phyloP scores from a whole-genome alignment of 768 basidiomycete genomes.

The Candolleomyces aberdarensis region DNA sequence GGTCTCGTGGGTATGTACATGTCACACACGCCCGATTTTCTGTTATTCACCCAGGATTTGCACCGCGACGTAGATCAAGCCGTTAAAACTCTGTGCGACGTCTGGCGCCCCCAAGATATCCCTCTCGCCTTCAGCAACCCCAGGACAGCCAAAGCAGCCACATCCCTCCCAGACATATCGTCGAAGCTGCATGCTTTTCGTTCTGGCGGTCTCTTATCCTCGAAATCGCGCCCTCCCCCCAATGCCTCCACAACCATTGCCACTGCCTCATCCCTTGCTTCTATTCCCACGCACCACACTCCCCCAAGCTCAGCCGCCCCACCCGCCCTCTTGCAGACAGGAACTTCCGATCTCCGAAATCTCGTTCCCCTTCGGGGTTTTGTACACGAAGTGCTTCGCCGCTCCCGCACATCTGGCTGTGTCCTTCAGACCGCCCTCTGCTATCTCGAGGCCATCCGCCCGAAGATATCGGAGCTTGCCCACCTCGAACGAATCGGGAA shows the following conservation, averaged over 20 bases:
- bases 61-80: slow-evolving; percentile 59
- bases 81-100: slow-evolving; percentile 71
- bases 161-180: not conserved
- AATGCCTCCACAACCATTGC: slow-evolving; percentile 35
- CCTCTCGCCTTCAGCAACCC: slow-evolving; percentile 42
- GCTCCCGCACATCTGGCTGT: slow-evolving; percentile 79
- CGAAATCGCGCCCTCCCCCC: slow-evolving; percentile 3
- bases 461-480: slow-evolving; percentile 63
- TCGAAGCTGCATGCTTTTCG: slow-evolving; percentile 10
- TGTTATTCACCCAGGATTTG: slow-evolving; percentile 4
- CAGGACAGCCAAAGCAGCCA: not conserved
- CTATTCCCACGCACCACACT: slow-evolving; percentile 6
- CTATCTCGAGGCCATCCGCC: slow-evolving; percentile 81
- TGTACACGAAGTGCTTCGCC: slow-evolving; percentile 84
- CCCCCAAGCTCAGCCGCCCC: slow-evolving; percentile 13
- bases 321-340: slow-evolving; percentile 9
- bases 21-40: not conserved
- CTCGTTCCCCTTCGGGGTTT: slow-evolving; percentile 69
- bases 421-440: slow-evolving; percentile 87
- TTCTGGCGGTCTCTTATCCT: slow-evolving; percentile 9
- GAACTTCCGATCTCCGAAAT: slow-evolving; percentile 28
- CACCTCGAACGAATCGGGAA: slow-evolving; percentile 45
- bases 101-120: slow-evolving; percentile 78
- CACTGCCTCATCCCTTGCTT: not conserved
- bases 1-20: slow-evolving; percentile 64